Base-by-base conservation (phyloP, 306 rosid genomes). In the Luffa acutangula region DNA sequence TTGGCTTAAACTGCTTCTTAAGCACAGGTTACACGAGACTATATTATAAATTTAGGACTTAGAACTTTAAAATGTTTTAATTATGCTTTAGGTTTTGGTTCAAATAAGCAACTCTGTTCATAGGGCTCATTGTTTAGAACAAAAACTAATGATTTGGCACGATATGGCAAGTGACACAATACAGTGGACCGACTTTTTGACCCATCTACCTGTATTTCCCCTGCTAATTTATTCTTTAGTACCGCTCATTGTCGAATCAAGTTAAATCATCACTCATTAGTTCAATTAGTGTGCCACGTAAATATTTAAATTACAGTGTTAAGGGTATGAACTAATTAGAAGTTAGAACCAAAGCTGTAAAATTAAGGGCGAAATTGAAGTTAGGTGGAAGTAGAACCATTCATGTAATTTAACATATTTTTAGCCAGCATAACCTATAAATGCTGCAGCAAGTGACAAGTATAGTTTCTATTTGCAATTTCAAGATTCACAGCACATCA, bases 401-500 rank as follows among this genome's bases (percentile, higher is more conserved):
- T 58, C 64, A 58, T 58, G 36, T 58, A 58, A 57, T 3, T 39
- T 39, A 57, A 57, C 13, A 57, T 20, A n/a, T 2, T 7, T 20
- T 57, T 57, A 57, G 10, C 63, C 63, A 57, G 13, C 11, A 20
- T n/a, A 57, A 33, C 69, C 42, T 4, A 42, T 1, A 33, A 62
- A 60, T 60, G 39, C 67, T 9, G 4, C 34, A 9, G 17, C 39
- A 41, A 48, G 42, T 73, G 42, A 73, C 43, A 6, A 73, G 10
- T 69, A 42, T 21, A 0, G 37, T 73, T 9, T 69, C 34, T 69
- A 2, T 69, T 18, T 49, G 78, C 25, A 49, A 73, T 73, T 49
- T 25, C 78, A 81, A 91, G 97, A 88, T 93, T 43, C 90, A 86
- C 54, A 89, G 96, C 87, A 82, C 90, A 49, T 89, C 93, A 78